phyloP scores from a whole-genome alignment of 208 protist genomes.

The Acanthamoeba castellanii region DNA sequence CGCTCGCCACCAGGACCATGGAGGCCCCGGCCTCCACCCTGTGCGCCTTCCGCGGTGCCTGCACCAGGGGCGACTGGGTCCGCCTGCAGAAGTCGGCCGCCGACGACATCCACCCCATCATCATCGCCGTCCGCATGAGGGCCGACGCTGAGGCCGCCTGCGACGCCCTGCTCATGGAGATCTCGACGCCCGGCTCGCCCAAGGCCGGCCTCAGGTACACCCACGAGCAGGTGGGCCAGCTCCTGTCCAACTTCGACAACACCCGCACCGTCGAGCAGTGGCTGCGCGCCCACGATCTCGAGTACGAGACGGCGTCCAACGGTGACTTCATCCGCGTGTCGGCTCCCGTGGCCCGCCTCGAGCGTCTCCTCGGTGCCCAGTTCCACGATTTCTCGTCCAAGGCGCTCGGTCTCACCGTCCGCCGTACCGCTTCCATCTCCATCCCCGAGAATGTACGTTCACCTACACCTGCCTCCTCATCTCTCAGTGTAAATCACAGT shows the following conservation, averaged over 20 bases:
- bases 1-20: constrained; percentile 7
- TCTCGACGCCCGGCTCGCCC: constrained; percentile 38
- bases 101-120: constrained; percentile 29
- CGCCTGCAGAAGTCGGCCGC: background rate
- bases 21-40: background rate
- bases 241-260: constrained; percentile 6
- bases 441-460: background rate
- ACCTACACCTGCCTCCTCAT: too few species aligned
- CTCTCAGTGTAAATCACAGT: too few species aligned
- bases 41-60: constrained; percentile 43
- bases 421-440: background rate
- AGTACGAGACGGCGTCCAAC: constrained; percentile 11
- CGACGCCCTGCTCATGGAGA: constrained; percentile 39
- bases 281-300: constrained; percentile 5
- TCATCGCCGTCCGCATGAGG: background rate
- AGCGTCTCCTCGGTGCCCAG: constrained; percentile 49
- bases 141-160: background rate
- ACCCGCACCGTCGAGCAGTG: constrained; percentile 46
- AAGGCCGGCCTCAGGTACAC: constrained; percentile 15
- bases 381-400: constrained; percentile 34
- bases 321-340: constrained; percentile 29
- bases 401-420: background rate
- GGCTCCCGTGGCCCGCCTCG: background rate
- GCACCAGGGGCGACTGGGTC: background rate
- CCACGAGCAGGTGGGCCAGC: constrained; percentile 51